These are phyloP conservation scores for Litsea cubeba DNA, from an alignment of 164 flowering plant genomes.

Conservation along the genomic window DNA sequence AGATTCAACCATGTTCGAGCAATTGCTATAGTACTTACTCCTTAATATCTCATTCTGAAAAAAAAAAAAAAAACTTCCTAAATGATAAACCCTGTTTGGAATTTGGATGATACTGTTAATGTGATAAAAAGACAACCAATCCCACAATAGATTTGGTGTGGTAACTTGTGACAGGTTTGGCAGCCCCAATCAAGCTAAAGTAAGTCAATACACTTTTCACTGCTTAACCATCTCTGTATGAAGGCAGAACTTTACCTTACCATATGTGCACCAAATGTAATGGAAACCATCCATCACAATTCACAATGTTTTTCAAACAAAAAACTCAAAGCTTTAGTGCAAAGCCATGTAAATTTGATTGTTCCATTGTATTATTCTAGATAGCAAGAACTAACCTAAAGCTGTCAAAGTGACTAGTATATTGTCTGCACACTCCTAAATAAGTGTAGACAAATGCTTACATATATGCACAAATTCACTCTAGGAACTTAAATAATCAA, in stretches of 20 bases:
- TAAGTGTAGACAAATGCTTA: background rate
- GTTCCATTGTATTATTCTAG: background rate
- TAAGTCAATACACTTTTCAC: background rate
- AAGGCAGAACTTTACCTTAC: background rate
- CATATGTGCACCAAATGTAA: background rate
- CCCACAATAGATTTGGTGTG: background rate
- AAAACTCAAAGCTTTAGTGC: background rate
- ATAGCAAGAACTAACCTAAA: background rate
- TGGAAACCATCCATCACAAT: background rate
- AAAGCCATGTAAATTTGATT: background rate
- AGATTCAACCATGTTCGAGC: background rate
- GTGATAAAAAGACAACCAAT: background rate
- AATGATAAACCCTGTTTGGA: background rate
- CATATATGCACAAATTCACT: background rate
- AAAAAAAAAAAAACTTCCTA: no score
- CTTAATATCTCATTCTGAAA: no score
- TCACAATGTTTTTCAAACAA: background rate
- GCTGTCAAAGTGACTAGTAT: background rate
- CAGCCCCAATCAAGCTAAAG: background rate
- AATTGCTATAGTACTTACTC: background rate
- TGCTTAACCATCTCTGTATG: background rate
- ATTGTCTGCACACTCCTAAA: background rate
- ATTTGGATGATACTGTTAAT: no score
- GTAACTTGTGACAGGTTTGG: background rate
- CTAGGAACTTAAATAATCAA: background rate